Evolutionary conservation across 2,329 filamentous ascomycete species (phyloP).

Genomic region (Nemania sp.): DNA sequence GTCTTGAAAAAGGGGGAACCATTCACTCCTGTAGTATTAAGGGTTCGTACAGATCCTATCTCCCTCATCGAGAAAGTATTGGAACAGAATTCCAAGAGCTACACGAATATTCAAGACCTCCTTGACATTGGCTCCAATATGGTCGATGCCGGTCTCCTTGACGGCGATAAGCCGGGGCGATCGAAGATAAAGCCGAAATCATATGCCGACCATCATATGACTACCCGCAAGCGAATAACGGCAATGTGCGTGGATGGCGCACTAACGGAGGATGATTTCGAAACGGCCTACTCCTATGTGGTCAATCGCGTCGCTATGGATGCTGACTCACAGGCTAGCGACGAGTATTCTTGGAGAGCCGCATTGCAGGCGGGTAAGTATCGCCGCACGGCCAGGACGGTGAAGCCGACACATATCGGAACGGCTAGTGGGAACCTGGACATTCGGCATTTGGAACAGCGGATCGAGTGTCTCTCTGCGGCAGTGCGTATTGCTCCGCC

Average conservation of each 20-base stretch:
- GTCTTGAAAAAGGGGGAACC: constrained; percentile 79
- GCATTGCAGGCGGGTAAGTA: constrained; percentile 79
- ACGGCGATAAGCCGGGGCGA: constrained; percentile 35
- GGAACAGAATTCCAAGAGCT: constrained; percentile 74
- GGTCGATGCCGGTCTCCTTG: constrained; percentile 60
- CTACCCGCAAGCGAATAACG: constrained; percentile 68
- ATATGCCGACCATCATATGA: constrained; percentile 38
- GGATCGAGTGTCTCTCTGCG: constrained; percentile 77
- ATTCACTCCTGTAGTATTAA: constrained; percentile 75
- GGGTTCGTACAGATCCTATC: constrained; percentile 76
- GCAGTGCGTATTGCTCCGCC: constrained; percentile 75
- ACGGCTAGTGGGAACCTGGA: constrained; percentile 62
- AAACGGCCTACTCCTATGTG: constrained; percentile 84
- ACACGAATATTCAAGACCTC: constrained; percentile 74
- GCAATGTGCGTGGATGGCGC: constrained; percentile 82
- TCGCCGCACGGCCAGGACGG: constrained; percentile 56
- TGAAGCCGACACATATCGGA: constrained; percentile 61
- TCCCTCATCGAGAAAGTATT: constrained; percentile 73
- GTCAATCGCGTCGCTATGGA: constrained; percentile 65
- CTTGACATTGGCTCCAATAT: constrained; percentile 70
- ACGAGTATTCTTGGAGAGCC: constrained; percentile 77
- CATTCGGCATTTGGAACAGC: constrained; percentile 75
- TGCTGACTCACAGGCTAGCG: constrained; percentile 41
- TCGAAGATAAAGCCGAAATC: constrained; percentile 33
- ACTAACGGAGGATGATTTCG: constrained; percentile 76